Base-by-base conservation (phyloP, 2,329 filamentous ascomycete genomes). In the Penicillium sp. region DNA sequence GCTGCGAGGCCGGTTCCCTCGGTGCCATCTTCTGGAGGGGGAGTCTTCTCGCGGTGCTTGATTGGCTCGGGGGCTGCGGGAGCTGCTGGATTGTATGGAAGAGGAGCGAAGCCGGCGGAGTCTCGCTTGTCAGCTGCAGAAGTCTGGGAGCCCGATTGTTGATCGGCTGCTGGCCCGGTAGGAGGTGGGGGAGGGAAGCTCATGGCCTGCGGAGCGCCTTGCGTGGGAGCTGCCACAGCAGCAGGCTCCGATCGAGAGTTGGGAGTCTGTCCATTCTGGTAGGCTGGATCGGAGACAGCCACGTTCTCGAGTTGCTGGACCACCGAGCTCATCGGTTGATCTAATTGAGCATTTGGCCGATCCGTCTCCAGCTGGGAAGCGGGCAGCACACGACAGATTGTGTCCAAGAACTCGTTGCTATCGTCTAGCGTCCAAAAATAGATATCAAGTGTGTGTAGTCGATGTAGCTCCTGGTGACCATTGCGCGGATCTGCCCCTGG, bases 71-170 rank as follows among this genome's bases (percentile, higher is more conserved):
- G 87, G 0, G 85, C 86, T n/a, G 85, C 80, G 25, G 87, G 87
- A 5, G 87, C 86, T 10, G 87, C 86, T 16, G 87, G 87, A 65
- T 89, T 89, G 70, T 89, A 89, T n/a, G 85, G 83, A 62, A 87
- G 78, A 3, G 85, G 84, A 2, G 81, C 73, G 61, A 79, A 82
- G 65, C 71, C 75, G 40, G 74, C 70, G 48, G 74, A 65, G 35
- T 71, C 64, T 62, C 70, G 68, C 49, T 71, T 65, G 30, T 71
- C 64, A 48, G 68, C 67, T 37, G 60, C 42, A 30, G 67, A 52
- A 6, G 63, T 52, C 28, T 63, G 67, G 25, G 52, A 58, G 6
- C 45, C 57, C 13, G 60, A 43, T 45, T 55, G 60, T n/a, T 70
- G 70, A 6, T 67, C 52, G 7, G 49, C 48, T 19, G 63, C 56